Conservation (phyloP, 2,329 filamentous ascomycete species). For the Chaetothyriales sp. region DNA sequence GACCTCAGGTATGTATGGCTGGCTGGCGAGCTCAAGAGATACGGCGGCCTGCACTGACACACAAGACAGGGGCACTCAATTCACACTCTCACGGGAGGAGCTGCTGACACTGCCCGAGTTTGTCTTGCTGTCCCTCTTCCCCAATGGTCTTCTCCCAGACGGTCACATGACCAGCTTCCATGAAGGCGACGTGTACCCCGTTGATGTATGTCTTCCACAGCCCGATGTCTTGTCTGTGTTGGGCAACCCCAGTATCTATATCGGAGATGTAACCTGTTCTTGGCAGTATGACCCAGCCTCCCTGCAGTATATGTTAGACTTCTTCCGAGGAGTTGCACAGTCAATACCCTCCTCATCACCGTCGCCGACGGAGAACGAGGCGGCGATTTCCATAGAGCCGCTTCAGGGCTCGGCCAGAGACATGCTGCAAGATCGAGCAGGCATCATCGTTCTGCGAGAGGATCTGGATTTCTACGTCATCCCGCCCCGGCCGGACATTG, state of each 20-base stretch:
- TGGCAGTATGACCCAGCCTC: slow-evolving; percentile 88
- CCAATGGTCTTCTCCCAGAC: slow-evolving; percentile 94
- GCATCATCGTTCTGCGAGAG: slow-evolving; percentile 91
- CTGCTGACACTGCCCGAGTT: slow-evolving; percentile 93
- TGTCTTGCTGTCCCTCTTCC: slow-evolving; percentile 91
- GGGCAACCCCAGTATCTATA: slow-evolving; percentile 18
- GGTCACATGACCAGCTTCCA: slow-evolving; percentile 88
- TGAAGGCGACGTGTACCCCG: slow-evolving; percentile 87
- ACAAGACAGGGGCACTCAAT: slow-evolving; percentile 64
- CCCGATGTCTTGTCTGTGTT: slow-evolving; percentile 16
- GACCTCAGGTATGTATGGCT: slow-evolving; percentile 17
- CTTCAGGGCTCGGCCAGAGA: slow-evolving; percentile 56
- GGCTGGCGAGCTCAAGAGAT: background rate
- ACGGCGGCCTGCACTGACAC: slow-evolving; percentile 18
- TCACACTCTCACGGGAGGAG: slow-evolving; percentile 88
- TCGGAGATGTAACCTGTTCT: slow-evolving; percentile 40
- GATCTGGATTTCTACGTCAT: slow-evolving; percentile 97
- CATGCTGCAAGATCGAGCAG: slow-evolving; percentile 74
- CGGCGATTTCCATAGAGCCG: slow-evolving; percentile 57
- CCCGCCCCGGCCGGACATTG: slow-evolving; percentile 70
- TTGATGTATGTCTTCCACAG: slow-evolving; percentile 61
- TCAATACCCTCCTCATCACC: slow-evolving; percentile 68
- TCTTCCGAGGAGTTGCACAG: slow-evolving; percentile 90
- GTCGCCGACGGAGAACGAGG: slow-evolving; percentile 49
- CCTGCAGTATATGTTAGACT: slow-evolving; percentile 97